A percentile compares a stretch with the other conserved stretches of the same genome.
Conservation (phyloP, 106 monocot species). For the Ottelia alismoides region DNA sequence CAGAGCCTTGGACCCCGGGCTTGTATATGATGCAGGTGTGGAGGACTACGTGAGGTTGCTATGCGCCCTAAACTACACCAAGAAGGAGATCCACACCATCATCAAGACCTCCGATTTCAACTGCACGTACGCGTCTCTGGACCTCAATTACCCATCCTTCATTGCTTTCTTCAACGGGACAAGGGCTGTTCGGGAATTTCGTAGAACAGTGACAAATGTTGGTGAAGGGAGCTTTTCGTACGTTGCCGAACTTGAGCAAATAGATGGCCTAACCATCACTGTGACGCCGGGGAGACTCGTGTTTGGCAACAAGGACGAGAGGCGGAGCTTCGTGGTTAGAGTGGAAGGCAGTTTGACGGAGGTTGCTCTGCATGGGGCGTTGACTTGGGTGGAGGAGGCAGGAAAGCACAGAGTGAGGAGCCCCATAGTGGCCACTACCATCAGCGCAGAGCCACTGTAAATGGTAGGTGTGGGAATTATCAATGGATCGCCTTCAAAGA, state of each 20-base stretch:
- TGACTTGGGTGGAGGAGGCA: conserved; percentile 18
- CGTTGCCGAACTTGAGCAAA: conserved; percentile 16
- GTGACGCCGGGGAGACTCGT: conserved; percentile 34
- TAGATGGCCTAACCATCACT: conserved; percentile 32
- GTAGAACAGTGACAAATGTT: conserved; percentile 56
- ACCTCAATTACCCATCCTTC: conserved; percentile 65
- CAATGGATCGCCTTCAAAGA: no score
- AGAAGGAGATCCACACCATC: conserved; percentile 9
- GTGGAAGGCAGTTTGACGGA: conserved; percentile 18
- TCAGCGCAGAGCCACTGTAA: conserved; percentile 4
- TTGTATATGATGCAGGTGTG: conserved; percentile 50
- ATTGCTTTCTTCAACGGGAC: conserved; percentile 38
- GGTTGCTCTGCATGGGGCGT: conserved; percentile 10
- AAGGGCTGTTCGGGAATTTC: conserved; percentile 21
- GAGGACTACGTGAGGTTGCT: conserved; percentile 48
- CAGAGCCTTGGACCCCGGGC: conserved; percentile 53
- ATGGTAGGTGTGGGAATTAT: no score
- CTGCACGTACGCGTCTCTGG: conserved; percentile 23
- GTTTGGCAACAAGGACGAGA: conserved; percentile 34
- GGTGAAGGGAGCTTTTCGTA: conserved; percentile 29
- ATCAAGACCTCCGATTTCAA: conserved; percentile 9
- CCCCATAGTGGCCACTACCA: conserved; percentile 19
- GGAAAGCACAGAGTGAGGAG: conserved; percentile 24
- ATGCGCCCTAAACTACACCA: conserved; percentile 37
- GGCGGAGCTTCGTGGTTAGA: conserved; percentile 30